These are phyloP conservation scores for Penicillium sp. DNA, from an alignment of 2,329 filamentous ascomycete species.

Conservation along the genomic window DNA sequence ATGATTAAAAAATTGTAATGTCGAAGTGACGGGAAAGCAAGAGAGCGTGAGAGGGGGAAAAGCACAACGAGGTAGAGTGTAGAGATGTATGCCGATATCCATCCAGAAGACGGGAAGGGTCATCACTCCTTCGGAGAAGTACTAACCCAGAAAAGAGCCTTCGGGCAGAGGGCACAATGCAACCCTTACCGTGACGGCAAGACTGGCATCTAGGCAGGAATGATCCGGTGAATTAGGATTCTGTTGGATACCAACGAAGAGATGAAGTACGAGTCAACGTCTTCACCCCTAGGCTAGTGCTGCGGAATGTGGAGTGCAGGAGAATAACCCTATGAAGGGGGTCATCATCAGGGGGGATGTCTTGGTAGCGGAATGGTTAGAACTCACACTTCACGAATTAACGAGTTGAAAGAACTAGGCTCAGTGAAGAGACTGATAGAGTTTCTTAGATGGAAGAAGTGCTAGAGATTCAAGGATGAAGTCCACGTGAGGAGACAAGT, in stretches of 20 bases:
- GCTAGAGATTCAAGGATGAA: conserved; percentile 27
- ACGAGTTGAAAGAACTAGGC: conserved; percentile 27
- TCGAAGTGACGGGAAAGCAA: conserved; percentile 1
- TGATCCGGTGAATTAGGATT: conserved; percentile 40
- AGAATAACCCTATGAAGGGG: conserved; percentile 42
- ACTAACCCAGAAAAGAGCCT: conserved; percentile 46
- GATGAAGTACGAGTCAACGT: conserved; percentile 50
- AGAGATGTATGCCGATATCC: conserved; percentile 17
- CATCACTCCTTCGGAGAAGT: conserved; percentile 30
- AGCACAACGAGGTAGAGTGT: conserved; percentile 13
- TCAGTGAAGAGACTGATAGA: conserved; percentile 27
- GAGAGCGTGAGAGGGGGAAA: conserved; percentile 3
- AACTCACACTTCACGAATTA: conserved; percentile 39
- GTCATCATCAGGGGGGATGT: conserved; percentile 39
- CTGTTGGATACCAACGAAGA: conserved; percentile 39
- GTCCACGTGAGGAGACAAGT: conserved; percentile 14
- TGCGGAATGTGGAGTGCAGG: conserved; percentile 42
- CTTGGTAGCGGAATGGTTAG: conserved; percentile 29
- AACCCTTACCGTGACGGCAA: conserved; percentile 47
- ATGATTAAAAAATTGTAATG: conserved; percentile 15
- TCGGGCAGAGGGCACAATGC: conserved; percentile 42
- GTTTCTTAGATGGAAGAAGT: conserved; percentile 16
- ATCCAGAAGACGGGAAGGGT: conserved; percentile 17
- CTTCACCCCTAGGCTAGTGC: conserved; percentile 44
- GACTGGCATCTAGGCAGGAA: conserved; percentile 49